Conservation (phyloP, 768 basidiomycete species). For the Collybia sp. region DNA sequence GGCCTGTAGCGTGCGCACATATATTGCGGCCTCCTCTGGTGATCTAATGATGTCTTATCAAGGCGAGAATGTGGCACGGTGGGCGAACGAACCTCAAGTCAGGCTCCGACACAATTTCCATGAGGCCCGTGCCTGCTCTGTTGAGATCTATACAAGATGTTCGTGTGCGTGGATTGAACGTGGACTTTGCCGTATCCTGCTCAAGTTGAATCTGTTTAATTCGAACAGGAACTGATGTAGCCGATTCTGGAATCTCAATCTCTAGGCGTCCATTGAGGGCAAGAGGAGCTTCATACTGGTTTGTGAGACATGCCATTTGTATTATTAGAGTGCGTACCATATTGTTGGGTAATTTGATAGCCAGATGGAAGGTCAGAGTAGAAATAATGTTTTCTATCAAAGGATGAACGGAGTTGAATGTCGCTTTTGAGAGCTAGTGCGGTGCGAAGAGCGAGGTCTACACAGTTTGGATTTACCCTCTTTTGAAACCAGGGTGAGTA, state of each 20-base stretch:
- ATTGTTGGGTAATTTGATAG: slow-evolving; percentile 97
- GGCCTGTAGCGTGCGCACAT: slow-evolving; percentile 79
- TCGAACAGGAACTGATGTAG: slow-evolving; percentile 44
- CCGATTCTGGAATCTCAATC: slow-evolving; percentile 37
- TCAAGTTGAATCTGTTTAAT: slow-evolving; percentile 95
- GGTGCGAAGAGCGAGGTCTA: slow-evolving; percentile 76
- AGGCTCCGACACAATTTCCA: slow-evolving; percentile 96
- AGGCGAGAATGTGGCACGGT: slow-evolving; percentile 12
- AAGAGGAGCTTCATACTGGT: slow-evolving; percentile 57
- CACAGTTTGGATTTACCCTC: slow-evolving; percentile 64
- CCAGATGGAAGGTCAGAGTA: slow-evolving; percentile 92
- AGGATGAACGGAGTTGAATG: slow-evolving; percentile 70
- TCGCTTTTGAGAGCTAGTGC: slow-evolving; percentile 70
- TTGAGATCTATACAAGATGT: slow-evolving; percentile 79
- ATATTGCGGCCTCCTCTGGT: slow-evolving; percentile 86
- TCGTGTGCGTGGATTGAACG: slow-evolving; percentile 43
- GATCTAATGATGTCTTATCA: slow-evolving; percentile 35
- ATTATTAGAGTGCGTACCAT: slow-evolving; percentile 44
- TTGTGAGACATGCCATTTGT: background rate
- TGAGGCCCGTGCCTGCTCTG: slow-evolving; percentile 81
- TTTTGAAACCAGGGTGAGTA: background rate
- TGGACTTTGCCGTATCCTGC: slow-evolving; percentile 95
- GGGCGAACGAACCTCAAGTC: slow-evolving; percentile 61
- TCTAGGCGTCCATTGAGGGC: slow-evolving; percentile 56
- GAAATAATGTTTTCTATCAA: slow-evolving; percentile 98